Base-by-base conservation (phyloP, 1,284 basidiomycete species). In the Xerocomus nothofagi region DNA sequence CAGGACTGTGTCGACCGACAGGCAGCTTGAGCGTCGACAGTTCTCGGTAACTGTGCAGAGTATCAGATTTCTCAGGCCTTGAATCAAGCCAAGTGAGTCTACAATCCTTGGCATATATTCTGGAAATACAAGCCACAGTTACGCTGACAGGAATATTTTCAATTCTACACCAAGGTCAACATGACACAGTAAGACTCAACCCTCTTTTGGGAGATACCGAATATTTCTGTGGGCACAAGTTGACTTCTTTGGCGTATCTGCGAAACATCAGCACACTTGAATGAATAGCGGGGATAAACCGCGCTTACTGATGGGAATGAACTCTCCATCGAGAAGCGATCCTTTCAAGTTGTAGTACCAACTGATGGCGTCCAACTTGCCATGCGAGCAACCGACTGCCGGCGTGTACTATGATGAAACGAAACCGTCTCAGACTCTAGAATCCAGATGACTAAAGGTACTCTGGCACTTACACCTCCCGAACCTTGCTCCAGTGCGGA, bases 291-390 rank as follows among this genome's bases (percentile, higher is more conserved):
- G 10, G 1, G 1, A 32, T 31, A 14, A 15, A 14, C 5, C 3
- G 31, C 20, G 2, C 74, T 47, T 53, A 87, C 84, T 63, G 47
- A 86, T 84, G 3, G 78, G 71, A 29, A 81, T 69, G 54, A 88
- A 86, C 4, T 64, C 56, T 3, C 86, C 88, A 52, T 87, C 83
- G 39, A 86, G 73, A 37, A 85, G 57, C 15, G 83, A 85, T 15
- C 86, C 86, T 57, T 77, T 74, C 53, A 88, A 56, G 58, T 86
- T 76, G 71, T 81, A 88, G 63, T 86, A 88, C 73, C 78, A 88
- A 49, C 74, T 77, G 49, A 85, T 79, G 41, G 74, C 64, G 58
- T 79, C 76, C 47, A 90, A 59, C 26, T 53, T 68, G 17, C 69
- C 67, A 4, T 73, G 73, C 2, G 61, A 58, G 67, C 88, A 91